Evolutionary conservation across 768 basidiomycete species (phyloP).

Genomic region (Mrakia hoshinonis): DNA sequence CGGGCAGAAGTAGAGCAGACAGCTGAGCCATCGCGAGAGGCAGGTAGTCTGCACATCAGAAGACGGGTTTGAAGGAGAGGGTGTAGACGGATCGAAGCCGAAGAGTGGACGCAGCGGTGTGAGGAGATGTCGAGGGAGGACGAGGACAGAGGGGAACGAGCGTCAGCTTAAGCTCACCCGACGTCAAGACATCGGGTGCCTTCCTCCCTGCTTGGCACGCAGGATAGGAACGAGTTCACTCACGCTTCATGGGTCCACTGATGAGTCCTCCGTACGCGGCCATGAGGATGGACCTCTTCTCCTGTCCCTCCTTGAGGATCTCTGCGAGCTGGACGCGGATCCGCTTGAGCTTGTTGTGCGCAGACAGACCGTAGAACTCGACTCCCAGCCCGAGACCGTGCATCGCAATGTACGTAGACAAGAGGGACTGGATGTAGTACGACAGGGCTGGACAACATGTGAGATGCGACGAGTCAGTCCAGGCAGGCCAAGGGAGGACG

Average conservation of each 20-base stretch:
- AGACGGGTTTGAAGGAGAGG: not conserved
- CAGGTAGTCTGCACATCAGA: constrained; percentile 7
- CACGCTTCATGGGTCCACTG: constrained; percentile 15
- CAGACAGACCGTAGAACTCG: not conserved
- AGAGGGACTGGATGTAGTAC: constrained; percentile 16
- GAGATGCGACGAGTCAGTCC: not conserved
- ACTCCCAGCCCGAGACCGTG: not conserved
- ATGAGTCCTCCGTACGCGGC: not conserved
- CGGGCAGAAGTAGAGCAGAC: not conserved
- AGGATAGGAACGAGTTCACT: not conserved
- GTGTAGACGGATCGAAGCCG: not conserved
- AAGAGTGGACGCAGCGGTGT: not conserved
- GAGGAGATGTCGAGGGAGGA: not conserved
- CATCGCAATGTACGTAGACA: constrained; percentile 9
- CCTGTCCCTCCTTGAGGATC: not conserved
- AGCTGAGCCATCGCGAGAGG: constrained; percentile 4
- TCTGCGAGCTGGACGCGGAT: not conserved
- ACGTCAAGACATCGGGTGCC: not conserved
- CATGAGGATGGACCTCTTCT: constrained; percentile 15
- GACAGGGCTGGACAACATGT: not conserved
- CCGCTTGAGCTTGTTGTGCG: constrained; percentile 5
- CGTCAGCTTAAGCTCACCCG: not conserved
- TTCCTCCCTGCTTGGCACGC: not conserved
- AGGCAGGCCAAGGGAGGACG: not conserved
- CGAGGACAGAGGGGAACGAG: not conserved